Evolutionary conservation across 2,329 filamentous ascomycete genomes (phyloP), one percentile per base, ranked within the genome.

Genomic region (Phialophora macrospora): DNA sequence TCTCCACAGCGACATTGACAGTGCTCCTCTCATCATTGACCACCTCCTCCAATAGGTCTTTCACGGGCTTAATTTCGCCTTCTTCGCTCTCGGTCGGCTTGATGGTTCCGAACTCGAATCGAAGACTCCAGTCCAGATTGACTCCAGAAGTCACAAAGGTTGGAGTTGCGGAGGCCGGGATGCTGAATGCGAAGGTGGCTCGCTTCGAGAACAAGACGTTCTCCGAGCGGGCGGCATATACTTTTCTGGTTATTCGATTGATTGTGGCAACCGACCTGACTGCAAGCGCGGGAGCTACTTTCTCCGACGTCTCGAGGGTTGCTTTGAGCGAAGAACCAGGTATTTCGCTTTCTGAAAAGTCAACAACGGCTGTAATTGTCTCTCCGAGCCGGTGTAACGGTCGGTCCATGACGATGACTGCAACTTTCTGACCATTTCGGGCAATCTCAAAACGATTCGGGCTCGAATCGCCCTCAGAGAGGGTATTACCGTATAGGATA

Each of bases 401-500:
- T 9, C 95, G 88, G 4, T 93, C 90, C 34, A 99, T 85, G 79
- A 93, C 93, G 62, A 99, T 87, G 5, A 96, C 92, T 2, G 91
- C 94, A 12, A 99, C 93, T n/a, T 89, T 89, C 63, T 89, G 88
- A n/a, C 93, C 93, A 73, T 93, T 93, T 14, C 94, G 90, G 12
- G 94, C 90, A 75, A 99, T 98, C 75, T 97, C 93, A 76, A 98
- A 99, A 46, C 93, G 88, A 73, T 97, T 97, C n/a, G 90, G 87
- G 74, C 91, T 93, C 72, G 92, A 89, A 41, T 89, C 88, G n/a
- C 87, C 85, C 52, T 87, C 84, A 2, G 82, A 82, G 0, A 87
- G 84, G 71, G 89, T 80, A 71, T 92, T 92, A 74, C 92, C 93
- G 70, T 92, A 88, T 60, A 97, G 83, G 65, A 98, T 97, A 12